Percentiles rank a stretch among this genome's conserved stretches.
These are phyloP conservation scores for Penicillium sp. DNA, from an alignment of 2,329 filamentous ascomycete species.

Conservation along the genomic window DNA sequence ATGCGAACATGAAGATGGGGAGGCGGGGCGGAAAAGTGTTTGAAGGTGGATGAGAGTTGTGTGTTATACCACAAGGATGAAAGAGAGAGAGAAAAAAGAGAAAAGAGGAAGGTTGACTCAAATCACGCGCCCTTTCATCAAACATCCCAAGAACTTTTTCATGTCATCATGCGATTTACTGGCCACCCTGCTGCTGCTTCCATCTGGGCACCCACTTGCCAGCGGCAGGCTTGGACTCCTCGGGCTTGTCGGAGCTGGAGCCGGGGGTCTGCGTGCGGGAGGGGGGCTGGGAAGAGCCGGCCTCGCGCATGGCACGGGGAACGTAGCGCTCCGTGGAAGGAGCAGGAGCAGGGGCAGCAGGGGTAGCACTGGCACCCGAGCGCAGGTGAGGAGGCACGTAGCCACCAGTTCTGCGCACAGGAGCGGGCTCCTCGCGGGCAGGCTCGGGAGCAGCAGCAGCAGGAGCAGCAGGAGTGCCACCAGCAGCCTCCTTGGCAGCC, in stretches of 20 bases:
- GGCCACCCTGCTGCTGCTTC: slow-evolving; percentile 35
- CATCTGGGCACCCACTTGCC: slow-evolving; percentile 33
- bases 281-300: no score
- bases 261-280: no score
- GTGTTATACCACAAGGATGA: no score
- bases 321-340: slow-evolving; percentile 27
- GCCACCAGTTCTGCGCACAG: slow-evolving; percentile 27
- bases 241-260: slow-evolving; percentile 19
- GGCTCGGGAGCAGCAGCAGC: no score
- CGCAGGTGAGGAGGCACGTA: slow-evolving; percentile 38
- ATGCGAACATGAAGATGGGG: no score
- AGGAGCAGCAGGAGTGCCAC: slow-evolving; percentile 13
- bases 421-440: slow-evolving; percentile 25
- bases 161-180: slow-evolving; percentile 28
- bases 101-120: no score
- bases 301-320: no score
- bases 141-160: no score
- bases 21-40: no score
- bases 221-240: slow-evolving; percentile 23
- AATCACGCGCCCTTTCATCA: no score
- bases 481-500: slow-evolving; percentile 41
- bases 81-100: no score
- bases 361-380: slow-evolving; percentile 23
- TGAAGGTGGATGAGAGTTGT: no score
- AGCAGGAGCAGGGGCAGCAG: slow-evolving; percentile 22